Evolutionary conservation across 495 filamentous ascomycete genomes (phyloP).

Genomic region (Lepidopterella palustris): DNA sequence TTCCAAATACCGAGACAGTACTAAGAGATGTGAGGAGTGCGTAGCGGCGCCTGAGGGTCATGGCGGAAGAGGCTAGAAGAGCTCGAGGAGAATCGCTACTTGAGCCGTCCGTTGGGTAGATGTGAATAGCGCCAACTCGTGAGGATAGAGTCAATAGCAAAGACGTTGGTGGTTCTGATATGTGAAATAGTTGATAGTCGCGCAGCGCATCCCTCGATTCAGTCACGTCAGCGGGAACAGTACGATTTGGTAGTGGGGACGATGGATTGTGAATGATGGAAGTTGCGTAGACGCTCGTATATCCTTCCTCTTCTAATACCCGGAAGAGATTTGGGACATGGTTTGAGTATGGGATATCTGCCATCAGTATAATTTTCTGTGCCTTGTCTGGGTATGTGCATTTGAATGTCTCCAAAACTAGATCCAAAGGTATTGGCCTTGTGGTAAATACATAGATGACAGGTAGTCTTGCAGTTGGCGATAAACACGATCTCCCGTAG

Average conservation of each 20-base stretch:
- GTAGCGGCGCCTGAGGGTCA: constrained; percentile 75
- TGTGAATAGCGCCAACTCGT: constrained; percentile 68
- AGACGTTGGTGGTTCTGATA: constrained; percentile 74
- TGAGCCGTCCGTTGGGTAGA: constrained; percentile 56
- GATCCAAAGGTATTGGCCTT: constrained; percentile 53
- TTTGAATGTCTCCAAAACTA: constrained; percentile 57
- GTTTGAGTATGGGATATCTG: constrained; percentile 77
- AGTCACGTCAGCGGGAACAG: constrained; percentile 47
- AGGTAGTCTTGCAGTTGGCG: constrained; percentile 79
- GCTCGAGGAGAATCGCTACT: constrained; percentile 32
- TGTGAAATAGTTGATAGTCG: constrained; percentile 80
- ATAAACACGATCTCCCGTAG: constrained; percentile 88
- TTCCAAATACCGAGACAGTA: constrained; percentile 79
- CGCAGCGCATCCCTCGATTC: constrained; percentile 49
- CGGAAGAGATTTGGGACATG: constrained; percentile 54
- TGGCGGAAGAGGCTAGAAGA: constrained; percentile 47
- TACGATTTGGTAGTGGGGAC: constrained; percentile 79
- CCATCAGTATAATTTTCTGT: constrained; percentile 71
- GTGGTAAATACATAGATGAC: constrained; percentile 89
- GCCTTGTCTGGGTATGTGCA: constrained; percentile 56
- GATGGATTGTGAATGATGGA: constrained; percentile 70
- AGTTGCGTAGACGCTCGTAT: constrained; percentile 61
- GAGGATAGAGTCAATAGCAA: constrained; percentile 83
- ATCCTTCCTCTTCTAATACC: constrained; percentile 53
- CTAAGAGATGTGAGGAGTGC: constrained; percentile 73